Percentiles rank a stretch among this genome's conserved stretches.
phyloP scores from a whole-genome alignment of 306 rosid genomes.

The Senna siamea region DNA sequence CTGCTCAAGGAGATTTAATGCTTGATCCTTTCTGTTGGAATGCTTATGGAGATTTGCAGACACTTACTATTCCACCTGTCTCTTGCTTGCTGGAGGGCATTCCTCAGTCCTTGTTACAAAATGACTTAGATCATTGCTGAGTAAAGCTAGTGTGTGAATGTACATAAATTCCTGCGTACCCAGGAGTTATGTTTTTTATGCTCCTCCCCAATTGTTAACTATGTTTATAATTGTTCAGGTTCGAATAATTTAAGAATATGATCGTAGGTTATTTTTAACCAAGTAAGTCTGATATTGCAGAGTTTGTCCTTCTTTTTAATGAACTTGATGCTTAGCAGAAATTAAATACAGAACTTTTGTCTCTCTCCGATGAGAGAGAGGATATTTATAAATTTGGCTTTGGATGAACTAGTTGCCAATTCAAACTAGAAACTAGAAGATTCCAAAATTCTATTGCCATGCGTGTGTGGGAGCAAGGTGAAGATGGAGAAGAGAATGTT shows the following conservation, averaged over 20 bases:
- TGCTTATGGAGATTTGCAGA: constrained; percentile 73
- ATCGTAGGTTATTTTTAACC: too few relatives aligned
- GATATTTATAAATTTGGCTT: too few relatives aligned
- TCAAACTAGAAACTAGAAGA: constrained; percentile 47
- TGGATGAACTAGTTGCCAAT: neutral
- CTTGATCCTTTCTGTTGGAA: constrained; percentile 81
- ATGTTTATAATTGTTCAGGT: too few relatives aligned
- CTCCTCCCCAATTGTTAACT: too few relatives aligned
- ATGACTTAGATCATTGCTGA: constrained; percentile 54
- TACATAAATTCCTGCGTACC: too few relatives aligned
- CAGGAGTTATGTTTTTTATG: too few relatives aligned
- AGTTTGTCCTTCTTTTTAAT: too few relatives aligned
- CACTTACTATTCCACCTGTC: constrained; percentile 80
- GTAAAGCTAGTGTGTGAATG: too few relatives aligned
- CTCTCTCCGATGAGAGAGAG: too few relatives aligned
- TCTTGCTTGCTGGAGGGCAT: constrained; percentile 70
- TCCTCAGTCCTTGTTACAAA: constrained; percentile 52
- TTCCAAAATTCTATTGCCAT: constrained; percentile 41
- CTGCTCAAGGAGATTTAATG: constrained; percentile 61
- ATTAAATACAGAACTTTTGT: too few relatives aligned
- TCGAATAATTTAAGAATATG: too few relatives aligned
- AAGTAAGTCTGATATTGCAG: constrained; percentile 28
- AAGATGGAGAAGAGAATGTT: neutral
- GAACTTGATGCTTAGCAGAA: too few relatives aligned
- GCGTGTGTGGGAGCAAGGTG: neutral